Percentiles rank a stretch among this genome's conserved stretches.
Conservation (phyloP, 1,284 basidiomycete genomes). For the Moniliophthora roreri region DNA sequence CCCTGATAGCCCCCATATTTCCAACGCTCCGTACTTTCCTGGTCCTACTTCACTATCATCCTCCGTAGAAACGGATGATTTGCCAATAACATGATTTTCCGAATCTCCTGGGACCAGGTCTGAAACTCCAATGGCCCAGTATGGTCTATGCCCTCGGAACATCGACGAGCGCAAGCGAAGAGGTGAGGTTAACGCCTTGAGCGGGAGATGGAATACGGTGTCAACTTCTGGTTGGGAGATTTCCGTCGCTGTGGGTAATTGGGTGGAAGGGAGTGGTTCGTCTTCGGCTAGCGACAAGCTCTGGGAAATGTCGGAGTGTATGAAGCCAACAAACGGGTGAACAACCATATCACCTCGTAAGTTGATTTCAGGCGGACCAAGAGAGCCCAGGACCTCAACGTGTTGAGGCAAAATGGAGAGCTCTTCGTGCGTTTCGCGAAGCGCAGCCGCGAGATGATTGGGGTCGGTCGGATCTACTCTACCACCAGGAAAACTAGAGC, state of each 20-base stretch:
- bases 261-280: constrained; percentile 55
- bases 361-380: constrained; percentile 63
- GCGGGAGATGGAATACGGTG: constrained; percentile 67
- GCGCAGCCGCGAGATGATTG: constrained; percentile 54
- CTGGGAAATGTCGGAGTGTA: constrained; percentile 7
- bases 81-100: constrained; percentile 18
- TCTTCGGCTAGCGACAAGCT: constrained; percentile 27
- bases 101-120: constrained; percentile 45
- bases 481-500: constrained; percentile 75
- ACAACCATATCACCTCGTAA: constrained; percentile 60
- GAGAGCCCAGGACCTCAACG: constrained; percentile 63
- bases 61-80: constrained; percentile 22
- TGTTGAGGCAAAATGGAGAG: constrained; percentile 57
- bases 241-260: constrained; percentile 45
- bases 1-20: constrained; percentile 81
- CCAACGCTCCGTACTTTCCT: constrained; percentile 45
- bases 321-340: constrained; percentile 68
- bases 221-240: constrained; percentile 57
- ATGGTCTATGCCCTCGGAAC: constrained; percentile 60
- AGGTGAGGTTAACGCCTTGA: constrained; percentile 47
- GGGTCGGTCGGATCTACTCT: constrained; percentile 63
- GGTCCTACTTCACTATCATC: constrained; percentile 43
- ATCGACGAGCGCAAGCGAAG: constrained; percentile 47
- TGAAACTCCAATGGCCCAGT: constrained; percentile 68
- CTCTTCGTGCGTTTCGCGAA: constrained; percentile 77